Evolutionary conservation across 257 asterid species (phyloP).

Genomic region (Gentiana dahurica): DNA sequence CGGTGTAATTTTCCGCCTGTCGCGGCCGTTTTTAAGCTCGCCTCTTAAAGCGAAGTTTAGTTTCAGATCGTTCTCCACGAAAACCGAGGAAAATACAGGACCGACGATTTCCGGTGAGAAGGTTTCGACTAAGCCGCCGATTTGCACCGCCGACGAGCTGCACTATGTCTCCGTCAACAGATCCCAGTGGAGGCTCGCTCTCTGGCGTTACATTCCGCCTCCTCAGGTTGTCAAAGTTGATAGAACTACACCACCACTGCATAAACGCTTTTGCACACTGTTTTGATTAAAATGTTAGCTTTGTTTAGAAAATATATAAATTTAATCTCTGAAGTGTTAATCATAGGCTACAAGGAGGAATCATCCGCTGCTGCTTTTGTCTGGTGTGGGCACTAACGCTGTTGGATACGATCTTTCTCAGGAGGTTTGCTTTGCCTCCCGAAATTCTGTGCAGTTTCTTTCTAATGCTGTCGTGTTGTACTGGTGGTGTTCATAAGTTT

Average conservation of each 20-base stretch:
- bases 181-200: slow-evolving; percentile 77
- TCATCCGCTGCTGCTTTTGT: slow-evolving; percentile 83
- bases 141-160: slow-evolving; percentile 96
- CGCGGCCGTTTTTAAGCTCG: slow-evolving; percentile 14
- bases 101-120: slow-evolving; percentile 17
- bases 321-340: neutral
- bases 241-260: neutral
- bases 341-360: slow-evolving; percentile 69
- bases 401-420: slow-evolving; percentile 95
- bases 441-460: neutral
- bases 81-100: slow-evolving; percentile 1
- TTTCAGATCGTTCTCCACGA: slow-evolving; percentile 43
- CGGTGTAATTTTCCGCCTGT: slow-evolving; percentile 32
- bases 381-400: slow-evolving; percentile 97
- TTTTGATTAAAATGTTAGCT: neutral
- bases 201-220: slow-evolving; percentile 89
- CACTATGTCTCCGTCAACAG: slow-evolving; percentile 66
- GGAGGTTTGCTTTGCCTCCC: slow-evolving; percentile 37
- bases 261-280: too few relatives aligned
- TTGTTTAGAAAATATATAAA: neutral
- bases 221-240: slow-evolving; percentile 39
- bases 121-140: slow-evolving; percentile 47
- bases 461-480: too few relatives aligned
- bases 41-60: slow-evolving; percentile 11
- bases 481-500: too few relatives aligned